Evolutionary conservation across 1,139 yeast species (phyloP).

Genomic region (Pichia sp.): DNA sequence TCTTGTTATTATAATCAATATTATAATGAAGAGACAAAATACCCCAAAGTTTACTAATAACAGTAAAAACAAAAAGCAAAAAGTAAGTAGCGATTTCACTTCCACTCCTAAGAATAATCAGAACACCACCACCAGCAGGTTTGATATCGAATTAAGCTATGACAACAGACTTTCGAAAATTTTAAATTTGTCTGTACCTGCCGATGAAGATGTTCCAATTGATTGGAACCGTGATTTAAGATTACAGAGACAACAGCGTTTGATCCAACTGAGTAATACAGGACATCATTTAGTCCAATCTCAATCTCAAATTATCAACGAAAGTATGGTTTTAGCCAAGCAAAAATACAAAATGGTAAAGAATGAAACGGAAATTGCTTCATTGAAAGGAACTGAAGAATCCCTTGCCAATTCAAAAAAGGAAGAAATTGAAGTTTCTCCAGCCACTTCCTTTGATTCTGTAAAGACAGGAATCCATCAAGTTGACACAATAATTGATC

Average conservation of each 20-base stretch:
- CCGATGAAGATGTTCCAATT: neutral
- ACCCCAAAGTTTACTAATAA: no score
- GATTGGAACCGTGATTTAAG: constrained; percentile 6
- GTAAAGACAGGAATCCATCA: constrained; percentile 22
- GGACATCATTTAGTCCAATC: neutral
- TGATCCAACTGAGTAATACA: constrained; percentile 5
- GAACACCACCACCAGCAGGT: no score
- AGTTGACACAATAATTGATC: constrained; percentile 22
- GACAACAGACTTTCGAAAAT: neutral
- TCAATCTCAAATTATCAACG: neutral
- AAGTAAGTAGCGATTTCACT: no score
- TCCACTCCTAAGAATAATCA: no score
- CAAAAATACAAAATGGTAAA: neutral
- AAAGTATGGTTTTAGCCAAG: neutral
- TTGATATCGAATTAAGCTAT: no score
- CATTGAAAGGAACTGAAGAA: neutral
- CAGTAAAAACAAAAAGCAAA: no score
- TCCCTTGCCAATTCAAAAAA: neutral
- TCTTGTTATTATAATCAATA: no score
- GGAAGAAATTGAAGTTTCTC: neutral
- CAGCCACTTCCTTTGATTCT: neutral
- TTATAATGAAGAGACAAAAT: no score
- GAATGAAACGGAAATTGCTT: neutral
- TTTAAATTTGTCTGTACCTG: neutral
- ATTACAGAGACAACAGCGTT: constrained; percentile 7